These are phyloP conservation scores for Huntiella bhutanensis DNA, from an alignment of 2,329 filamentous ascomycete species.

Conservation along the genomic window DNA sequence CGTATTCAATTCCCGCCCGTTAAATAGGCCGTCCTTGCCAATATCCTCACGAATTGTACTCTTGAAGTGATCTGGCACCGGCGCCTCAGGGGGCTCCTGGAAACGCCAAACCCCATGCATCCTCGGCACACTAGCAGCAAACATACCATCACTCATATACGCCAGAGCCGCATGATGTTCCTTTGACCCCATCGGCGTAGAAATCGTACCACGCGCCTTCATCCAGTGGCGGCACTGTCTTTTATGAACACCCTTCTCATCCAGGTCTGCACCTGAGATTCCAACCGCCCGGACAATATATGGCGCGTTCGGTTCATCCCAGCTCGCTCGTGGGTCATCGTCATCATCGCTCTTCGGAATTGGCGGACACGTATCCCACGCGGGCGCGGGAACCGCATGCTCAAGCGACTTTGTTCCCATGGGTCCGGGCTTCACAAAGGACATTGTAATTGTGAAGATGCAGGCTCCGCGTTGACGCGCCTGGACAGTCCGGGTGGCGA, in stretches of 20 bases:
- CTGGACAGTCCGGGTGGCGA: constrained; percentile 87
- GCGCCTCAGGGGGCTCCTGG: constrained; percentile 28
- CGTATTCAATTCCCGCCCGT: constrained; percentile 25
- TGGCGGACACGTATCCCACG: constrained; percentile 20
- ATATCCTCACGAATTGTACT: constrained; percentile 5
- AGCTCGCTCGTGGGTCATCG: constrained; percentile 25
- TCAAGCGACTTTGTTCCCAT: constrained; percentile 34
- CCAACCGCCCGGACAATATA: constrained; percentile 28
- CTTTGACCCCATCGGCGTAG: constrained; percentile 50
- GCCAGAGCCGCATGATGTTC: constrained; percentile 77
- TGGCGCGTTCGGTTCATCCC: constrained; percentile 28
- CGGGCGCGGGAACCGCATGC: constrained; percentile 46
- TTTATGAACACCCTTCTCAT: constrained; percentile 35
- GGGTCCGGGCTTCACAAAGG: constrained; percentile 53
- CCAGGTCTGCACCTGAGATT: constrained; percentile 18
- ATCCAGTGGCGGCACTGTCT: constrained; percentile 59
- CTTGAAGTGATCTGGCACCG: constrained; percentile 7
- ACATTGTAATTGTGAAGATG: constrained; percentile 92
- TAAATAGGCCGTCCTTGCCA: constrained; percentile 17
- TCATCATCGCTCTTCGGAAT: constrained; percentile 21
- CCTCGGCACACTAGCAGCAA: constrained; percentile 72
- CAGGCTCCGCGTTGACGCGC: constrained; percentile 70
- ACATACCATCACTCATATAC: constrained; percentile 84
- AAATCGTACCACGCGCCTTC: constrained; percentile 55
- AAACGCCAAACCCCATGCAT: constrained; percentile 68